These are phyloP conservation scores for Akanthomyces muscarius DNA, from an alignment of 2,329 filamentous ascomycete genomes.

Conservation along the genomic window DNA sequence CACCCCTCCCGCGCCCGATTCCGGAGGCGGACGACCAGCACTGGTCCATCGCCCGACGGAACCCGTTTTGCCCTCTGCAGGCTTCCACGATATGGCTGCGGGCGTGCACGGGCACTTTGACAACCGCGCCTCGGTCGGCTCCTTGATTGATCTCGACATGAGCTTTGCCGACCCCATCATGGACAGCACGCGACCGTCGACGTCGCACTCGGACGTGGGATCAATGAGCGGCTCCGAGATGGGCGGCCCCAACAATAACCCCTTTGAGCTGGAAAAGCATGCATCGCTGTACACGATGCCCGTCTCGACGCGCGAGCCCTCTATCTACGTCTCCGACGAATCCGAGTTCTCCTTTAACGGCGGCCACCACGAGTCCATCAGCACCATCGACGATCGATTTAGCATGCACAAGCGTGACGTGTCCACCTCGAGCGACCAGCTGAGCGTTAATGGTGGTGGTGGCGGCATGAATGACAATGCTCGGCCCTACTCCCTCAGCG, in stretches of 20 bases:
- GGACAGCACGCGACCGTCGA: slow-evolving; percentile 52
- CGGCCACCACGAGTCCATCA: slow-evolving; percentile 23
- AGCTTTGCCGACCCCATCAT: slow-evolving; percentile 48
- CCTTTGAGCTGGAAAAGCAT: slow-evolving; percentile 62
- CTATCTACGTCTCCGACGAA: slow-evolving; percentile 59
- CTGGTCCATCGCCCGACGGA: slow-evolving; percentile 51
- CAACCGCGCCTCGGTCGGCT: slow-evolving; percentile 41
- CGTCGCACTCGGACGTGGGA: slow-evolving; percentile 55
- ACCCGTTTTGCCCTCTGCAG: slow-evolving; percentile 40
- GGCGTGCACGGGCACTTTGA: slow-evolving; percentile 31
- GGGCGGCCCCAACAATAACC: slow-evolving; percentile 49
- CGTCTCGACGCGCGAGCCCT: slow-evolving; percentile 46
- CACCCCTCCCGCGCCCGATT: slow-evolving; percentile 14
- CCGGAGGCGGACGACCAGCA: slow-evolving; percentile 35
- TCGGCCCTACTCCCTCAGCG: slow-evolving; percentile 37
- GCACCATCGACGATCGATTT: slow-evolving; percentile 14
- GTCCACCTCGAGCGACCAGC: slow-evolving; percentile 18
- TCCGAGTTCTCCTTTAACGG: slow-evolving; percentile 44
- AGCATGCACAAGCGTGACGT: slow-evolving; percentile 17
- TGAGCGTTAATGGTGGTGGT: slow-evolving; percentile 10
- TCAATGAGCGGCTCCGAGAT: slow-evolving; percentile 55
- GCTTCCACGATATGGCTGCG: slow-evolving; percentile 39
- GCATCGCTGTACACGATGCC: slow-evolving; percentile 49
- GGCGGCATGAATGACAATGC: background rate
- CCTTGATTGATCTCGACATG: slow-evolving; percentile 54